phyloP scores from a whole-genome alignment of 78 protist genomes.

The Dictyostelium citrinum region DNA sequence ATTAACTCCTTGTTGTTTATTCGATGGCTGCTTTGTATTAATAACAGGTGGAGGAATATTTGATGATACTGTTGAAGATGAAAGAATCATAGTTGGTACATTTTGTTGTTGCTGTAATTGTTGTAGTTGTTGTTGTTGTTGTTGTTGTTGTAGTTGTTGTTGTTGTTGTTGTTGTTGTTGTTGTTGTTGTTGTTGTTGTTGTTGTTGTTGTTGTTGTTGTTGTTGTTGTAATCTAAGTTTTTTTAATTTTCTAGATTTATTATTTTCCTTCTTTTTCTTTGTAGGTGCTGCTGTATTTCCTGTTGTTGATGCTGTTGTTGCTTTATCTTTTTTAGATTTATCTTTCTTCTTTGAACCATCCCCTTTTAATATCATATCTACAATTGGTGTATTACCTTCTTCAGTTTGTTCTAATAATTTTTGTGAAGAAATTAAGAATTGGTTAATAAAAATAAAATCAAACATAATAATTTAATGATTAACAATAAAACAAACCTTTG shows the following conservation, averaged over 20 bases:
- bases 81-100: background rate
- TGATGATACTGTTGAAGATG: background rate
- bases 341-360: background rate
- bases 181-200: no score
- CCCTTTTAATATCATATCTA: background rate
- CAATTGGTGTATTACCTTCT: background rate
- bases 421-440: background rate
- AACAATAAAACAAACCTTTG: background rate
- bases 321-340: background rate
- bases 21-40: background rate
- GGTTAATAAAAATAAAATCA: background rate
- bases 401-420: background rate
- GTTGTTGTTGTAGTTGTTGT: background rate
- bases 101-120: background rate
- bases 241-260: background rate
- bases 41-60: background rate
- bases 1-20: background rate
- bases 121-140: background rate
- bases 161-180: background rate
- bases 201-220: background rate
- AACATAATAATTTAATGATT: background rate
- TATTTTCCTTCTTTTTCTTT: background rate
- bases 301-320: background rate
- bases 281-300: background rate
- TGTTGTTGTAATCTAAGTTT: conserved; percentile 4